Percentiles rank a stretch among this genome's conserved stretches.
Evolutionary conservation across 805 yeast species (phyloP).

Genomic region (Kuraishia ogatae): DNA sequence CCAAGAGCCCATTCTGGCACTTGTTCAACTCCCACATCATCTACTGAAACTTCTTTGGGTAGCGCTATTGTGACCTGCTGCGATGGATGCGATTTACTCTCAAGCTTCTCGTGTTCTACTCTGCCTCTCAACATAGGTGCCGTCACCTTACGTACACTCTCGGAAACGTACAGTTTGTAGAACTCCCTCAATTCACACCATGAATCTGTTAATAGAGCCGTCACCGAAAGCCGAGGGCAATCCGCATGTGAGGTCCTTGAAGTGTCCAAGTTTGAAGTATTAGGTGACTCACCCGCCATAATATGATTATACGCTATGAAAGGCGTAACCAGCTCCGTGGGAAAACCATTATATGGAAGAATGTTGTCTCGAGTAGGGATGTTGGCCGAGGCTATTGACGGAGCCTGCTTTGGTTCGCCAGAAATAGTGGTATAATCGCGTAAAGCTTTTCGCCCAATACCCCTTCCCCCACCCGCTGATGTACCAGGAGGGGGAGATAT

Average conservation of each 20-base stretch:
- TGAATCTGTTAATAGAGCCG: constrained; percentile 43
- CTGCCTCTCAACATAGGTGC: constrained; percentile 38
- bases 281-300: neutral
- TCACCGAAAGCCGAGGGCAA: constrained; percentile 42
- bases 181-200: constrained; percentile 65
- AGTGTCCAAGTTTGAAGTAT: neutral
- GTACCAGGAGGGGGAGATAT: neutral
- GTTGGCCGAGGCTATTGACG: neutral
- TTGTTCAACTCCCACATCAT: constrained; percentile 7
- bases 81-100: constrained; percentile 33
- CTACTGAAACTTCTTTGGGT: neutral
- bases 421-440: neutral
- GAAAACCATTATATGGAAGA: neutral
- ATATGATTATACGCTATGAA: neutral
- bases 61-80: neutral
- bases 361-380: neutral
- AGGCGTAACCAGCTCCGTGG: neutral
- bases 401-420: neutral
- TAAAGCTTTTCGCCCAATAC: neutral
- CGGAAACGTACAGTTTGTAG: constrained; percentile 42
- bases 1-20: constrained; percentile 5
- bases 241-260: constrained; percentile 5
- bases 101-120: constrained; percentile 37
- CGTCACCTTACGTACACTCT: constrained; percentile 22
- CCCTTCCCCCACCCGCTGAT: neutral